A percentile compares a stretch with the other conserved stretches of the same genome.
These are phyloP conservation scores for Zanthoxylum bungeanum DNA, from an alignment of 345 rosid species.

Conservation along the genomic window DNA sequence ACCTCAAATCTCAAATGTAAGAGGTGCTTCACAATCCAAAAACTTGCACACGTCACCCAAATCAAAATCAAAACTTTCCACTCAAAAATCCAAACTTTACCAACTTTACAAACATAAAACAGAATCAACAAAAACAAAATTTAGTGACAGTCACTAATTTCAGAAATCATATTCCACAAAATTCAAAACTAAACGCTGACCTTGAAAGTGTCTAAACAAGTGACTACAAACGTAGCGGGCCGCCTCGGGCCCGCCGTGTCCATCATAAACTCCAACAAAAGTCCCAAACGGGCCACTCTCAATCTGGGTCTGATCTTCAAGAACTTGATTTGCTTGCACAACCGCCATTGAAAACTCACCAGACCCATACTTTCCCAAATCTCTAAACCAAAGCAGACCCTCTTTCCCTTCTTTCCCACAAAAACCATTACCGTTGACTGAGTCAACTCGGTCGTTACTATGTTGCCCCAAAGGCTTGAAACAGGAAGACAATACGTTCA, in stretches of 20 bases:
- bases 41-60: background rate
- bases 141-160: background rate
- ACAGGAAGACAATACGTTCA: constrained; percentile 83
- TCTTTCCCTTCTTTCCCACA: constrained; percentile 60
- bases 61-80: background rate
- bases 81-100: background rate
- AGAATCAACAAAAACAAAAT: background rate
- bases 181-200: constrained; percentile 34
- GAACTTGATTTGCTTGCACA: constrained; percentile 80
- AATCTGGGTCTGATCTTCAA: constrained; percentile 88
- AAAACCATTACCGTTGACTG: constrained; percentile 16
- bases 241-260: constrained; percentile 90
- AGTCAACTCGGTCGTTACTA: constrained; percentile 21
- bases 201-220: constrained; percentile 72
- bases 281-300: constrained; percentile 93
- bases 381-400: constrained; percentile 79
- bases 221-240: constrained; percentile 84
- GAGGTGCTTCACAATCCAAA: background rate
- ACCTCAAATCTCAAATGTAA: background rate
- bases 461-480: constrained; percentile 68
- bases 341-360: constrained; percentile 94
- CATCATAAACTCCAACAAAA: constrained; percentile 87
- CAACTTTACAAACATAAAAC: background rate
- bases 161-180: constrained; percentile 2
- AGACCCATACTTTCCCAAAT: constrained; percentile 55